Base-by-base conservation (phyloP, 2,329 filamentous ascomycete genomes). In the Basipetospora sp. region DNA sequence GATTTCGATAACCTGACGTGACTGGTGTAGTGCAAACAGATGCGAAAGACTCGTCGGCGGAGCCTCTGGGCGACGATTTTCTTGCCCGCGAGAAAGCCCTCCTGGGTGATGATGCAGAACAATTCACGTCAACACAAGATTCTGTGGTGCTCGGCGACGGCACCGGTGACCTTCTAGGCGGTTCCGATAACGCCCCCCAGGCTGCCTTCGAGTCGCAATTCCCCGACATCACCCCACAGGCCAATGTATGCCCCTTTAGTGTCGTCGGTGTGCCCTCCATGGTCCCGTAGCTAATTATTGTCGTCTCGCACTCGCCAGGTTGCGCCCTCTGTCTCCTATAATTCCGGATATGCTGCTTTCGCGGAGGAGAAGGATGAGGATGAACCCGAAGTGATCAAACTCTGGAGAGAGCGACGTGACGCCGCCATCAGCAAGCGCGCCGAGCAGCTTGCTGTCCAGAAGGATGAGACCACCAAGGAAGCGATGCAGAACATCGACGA, bases 401-500 rank as follows among this genome's bases (percentile, higher is more conserved):
- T 87, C 65, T 98, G 90, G 90, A 82, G 90, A 52, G 82, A 88
- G 60, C 80, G 81, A 53, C 80, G 90, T 46, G 83, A 94, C 52
- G 76, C 80, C 28, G 76, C 79, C 53, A 80, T 92, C 47, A 69
- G 79, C 49, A 86, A 87, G 59, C 83, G 88, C 51, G 79, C 84
- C 46, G 78, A 93, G 58, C 75, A 88, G 47, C 88, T 88, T 39
- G 74, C 77, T 30, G 69, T 75, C 46, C 84, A 87, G 63, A 90
- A 90, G 56, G 73, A 75, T 44, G 78, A 88, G 56, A 94, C 86
- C 2, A 65, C 94, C 54, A 77, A 84, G 56, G 85, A 90, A 49
- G 90, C 90, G 9, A 85, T 86, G 54, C 74, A 87, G 56, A 90
- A 92, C 58, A 93, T 98, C 46, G 90, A 98, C 57, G 90, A 94